A percentile compares a stretch with the other conserved stretches of the same genome.
phyloP scores from a whole-genome alignment of 305 asterid genomes.

The Fraxinus ornus region DNA sequence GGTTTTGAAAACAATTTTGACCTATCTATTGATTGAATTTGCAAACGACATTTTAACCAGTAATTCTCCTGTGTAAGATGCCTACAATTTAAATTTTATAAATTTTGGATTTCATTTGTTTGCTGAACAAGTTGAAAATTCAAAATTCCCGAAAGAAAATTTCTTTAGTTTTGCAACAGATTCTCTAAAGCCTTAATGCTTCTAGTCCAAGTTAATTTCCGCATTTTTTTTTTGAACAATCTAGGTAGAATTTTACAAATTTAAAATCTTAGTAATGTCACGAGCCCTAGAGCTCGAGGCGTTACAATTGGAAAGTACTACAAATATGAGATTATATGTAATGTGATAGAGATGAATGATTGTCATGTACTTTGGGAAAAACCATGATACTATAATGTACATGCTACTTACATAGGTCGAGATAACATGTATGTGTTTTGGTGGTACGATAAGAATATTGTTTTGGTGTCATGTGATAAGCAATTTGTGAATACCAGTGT shows the following conservation, averaged over 20 bases:
- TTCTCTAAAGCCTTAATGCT: background rate
- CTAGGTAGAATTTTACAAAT: background rate
- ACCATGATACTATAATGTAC: too few relatives aligned
- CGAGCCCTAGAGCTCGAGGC: background rate
- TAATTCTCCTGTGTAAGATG: background rate
- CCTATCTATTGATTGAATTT: background rate
- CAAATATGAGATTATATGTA: too few relatives aligned
- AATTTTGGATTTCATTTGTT: background rate
- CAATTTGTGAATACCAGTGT: too few relatives aligned
- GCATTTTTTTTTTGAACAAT: background rate
- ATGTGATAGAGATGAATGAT: too few relatives aligned
- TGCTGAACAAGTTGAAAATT: background rate
- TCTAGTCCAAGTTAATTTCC: background rate
- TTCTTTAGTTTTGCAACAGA: background rate
- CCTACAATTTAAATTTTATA: too few relatives aligned
- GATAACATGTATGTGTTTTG: too few relatives aligned
- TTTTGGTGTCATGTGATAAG: too few relatives aligned
- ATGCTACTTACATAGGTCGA: too few relatives aligned
- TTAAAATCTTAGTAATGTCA: background rate
- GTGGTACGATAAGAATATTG: too few relatives aligned
- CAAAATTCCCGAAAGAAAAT: background rate
- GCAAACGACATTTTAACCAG: background rate
- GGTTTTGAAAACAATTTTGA: background rate
- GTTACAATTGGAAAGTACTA: too few relatives aligned
- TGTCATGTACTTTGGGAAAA: too few relatives aligned